phyloP scores from a whole-genome alignment of 2,329 filamentous ascomycete genomes.

The Fusarium brevicatenulatum region DNA sequence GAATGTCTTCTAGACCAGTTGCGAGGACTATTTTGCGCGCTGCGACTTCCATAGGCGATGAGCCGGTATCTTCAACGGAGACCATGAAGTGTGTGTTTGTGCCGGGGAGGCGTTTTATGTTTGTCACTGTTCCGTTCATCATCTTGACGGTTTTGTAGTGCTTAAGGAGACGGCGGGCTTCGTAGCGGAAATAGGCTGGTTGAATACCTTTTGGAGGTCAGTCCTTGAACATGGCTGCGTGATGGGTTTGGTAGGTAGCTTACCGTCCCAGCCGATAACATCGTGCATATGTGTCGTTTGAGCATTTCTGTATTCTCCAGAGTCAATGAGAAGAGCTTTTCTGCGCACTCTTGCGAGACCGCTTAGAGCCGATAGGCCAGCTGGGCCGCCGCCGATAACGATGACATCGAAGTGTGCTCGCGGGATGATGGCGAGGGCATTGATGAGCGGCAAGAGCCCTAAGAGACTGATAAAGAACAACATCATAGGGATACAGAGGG shows the following conservation, averaged over 20 bases:
- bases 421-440: background rate
- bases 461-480: constrained; percentile 18
- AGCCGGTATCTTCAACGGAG: background rate
- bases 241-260: background rate
- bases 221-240: too few species aligned
- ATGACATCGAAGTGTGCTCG: constrained; percentile 62
- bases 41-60: too few species aligned
- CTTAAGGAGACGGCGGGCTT: constrained; percentile 62
- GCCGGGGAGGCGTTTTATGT: constrained; percentile 49
- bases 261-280: constrained; percentile 68
- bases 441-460: constrained; percentile 20
- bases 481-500: constrained; percentile 17
- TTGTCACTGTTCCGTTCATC: constrained; percentile 63
- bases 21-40: constrained; percentile 66
- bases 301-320: constrained; percentile 66
- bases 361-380: constrained; percentile 64
- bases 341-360: constrained; percentile 68
- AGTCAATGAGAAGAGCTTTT: constrained; percentile 66
- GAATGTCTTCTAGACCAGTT: constrained; percentile 65
- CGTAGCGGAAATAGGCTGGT: constrained; percentile 63
- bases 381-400: constrained; percentile 66
- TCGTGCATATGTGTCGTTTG: constrained; percentile 70
- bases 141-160: constrained; percentile 61
- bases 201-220: constrained; percentile 50
- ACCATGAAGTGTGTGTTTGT: constrained; percentile 60